phyloP scores from a whole-genome alignment of 2,329 filamentous ascomycete species.

The Hypoxylon sp. region DNA sequence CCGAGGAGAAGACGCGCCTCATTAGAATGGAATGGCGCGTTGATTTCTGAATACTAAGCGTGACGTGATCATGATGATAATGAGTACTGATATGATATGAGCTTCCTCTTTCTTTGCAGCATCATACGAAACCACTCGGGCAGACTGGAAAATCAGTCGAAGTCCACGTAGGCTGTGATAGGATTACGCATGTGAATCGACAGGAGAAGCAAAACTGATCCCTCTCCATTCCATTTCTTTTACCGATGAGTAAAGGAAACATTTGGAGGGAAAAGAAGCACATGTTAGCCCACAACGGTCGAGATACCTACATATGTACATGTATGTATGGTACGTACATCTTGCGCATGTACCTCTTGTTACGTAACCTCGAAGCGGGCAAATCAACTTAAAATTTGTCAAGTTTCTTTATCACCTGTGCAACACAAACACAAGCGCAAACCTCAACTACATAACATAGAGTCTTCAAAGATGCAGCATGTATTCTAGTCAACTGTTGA shows the following conservation, averaged over 20 bases:
- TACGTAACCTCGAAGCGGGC: conserved; percentile 19
- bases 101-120: conserved; percentile 6
- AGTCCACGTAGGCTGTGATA: neutral
- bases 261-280: neutral
- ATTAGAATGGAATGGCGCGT: conserved; percentile 27
- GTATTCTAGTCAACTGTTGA: conserved; percentile 19
- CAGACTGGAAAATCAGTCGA: neutral
- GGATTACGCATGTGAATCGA: neutral
- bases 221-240: neutral
- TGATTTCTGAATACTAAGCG: conserved; percentile 23
- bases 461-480: conserved; percentile 1
- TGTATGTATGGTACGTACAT: neutral
- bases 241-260: neutral
- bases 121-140: neutral
- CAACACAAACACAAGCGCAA: conserved; percentile 28
- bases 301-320: neutral
- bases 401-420: conserved; percentile 12
- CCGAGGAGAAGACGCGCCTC: conserved; percentile 37
- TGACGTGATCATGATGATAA: conserved; percentile 26
- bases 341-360: conserved; percentile 3
- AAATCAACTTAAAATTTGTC: conserved; percentile 1
- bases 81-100: conserved; percentile 7
- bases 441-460: conserved; percentile 5
- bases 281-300: neutral
- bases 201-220: neutral